Percentiles rank a stretch among this genome's conserved stretches.
phyloP scores from a whole-genome alignment of 306 rosid genomes.

The Gleditsia sinensis region DNA sequence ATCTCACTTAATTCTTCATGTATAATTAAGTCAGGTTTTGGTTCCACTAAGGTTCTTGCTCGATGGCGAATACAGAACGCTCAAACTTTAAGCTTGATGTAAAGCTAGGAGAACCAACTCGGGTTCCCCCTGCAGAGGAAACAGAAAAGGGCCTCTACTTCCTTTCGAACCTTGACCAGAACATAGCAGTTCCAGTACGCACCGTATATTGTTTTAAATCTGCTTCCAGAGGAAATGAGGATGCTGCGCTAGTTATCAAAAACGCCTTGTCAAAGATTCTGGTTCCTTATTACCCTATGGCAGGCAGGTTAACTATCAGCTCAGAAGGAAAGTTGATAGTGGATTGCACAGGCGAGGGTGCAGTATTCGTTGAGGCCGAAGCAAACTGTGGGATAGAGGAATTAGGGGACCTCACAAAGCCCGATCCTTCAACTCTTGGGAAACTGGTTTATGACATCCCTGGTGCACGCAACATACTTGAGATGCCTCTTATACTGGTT shows the following conservation, averaged over 20 bases:
- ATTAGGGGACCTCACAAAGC: conserved; percentile 55
- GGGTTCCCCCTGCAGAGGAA: conserved; percentile 58
- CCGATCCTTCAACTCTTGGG: conserved; percentile 63
- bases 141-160: conserved; percentile 63
- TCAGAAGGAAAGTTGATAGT: conserved; percentile 78
- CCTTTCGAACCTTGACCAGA: conserved; percentile 71
- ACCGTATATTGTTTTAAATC: conserved; percentile 59
- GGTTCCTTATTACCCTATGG: conserved; percentile 58
- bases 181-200: conserved; percentile 56
- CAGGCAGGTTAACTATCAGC: conserved; percentile 60
- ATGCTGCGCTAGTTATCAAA: conserved; percentile 49
- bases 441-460: conserved; percentile 72
- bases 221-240: conserved; percentile 50
- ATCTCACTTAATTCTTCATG: too few relatives aligned
- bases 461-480: conserved; percentile 66
- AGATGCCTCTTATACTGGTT: conserved; percentile 76
- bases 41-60: not conserved
- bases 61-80: conserved; percentile 39
- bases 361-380: conserved; percentile 83
- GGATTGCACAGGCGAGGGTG: conserved; percentile 77
- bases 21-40: not conserved
- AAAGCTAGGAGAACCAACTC: conserved; percentile 51
- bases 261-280: conserved; percentile 54
- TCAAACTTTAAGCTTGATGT: conserved; percentile 41
- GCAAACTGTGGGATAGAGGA: conserved; percentile 57